Evolutionary conservation across 441 rosid species (phyloP).

Genomic region (Erodium trifolium): DNA sequence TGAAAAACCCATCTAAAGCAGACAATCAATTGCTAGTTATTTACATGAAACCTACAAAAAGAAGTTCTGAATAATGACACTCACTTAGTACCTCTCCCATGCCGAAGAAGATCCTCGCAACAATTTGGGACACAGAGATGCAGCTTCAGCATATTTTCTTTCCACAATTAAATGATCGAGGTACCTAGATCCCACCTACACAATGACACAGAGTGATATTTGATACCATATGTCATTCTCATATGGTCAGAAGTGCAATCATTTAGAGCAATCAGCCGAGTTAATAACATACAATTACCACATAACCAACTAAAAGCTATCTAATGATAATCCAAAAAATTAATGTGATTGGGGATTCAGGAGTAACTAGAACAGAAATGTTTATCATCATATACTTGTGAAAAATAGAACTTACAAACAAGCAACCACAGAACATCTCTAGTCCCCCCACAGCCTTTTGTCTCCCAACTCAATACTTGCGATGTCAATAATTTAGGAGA

Average conservation of each 20-base stretch:
- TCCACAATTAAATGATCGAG: conserved; percentile 98
- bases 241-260: no score
- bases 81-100: conserved; percentile 85
- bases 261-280: neutral
- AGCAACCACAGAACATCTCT: neutral
- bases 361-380: neutral
- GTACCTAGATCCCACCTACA: conserved; percentile 93
- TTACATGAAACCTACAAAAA: conserved; percentile 18
- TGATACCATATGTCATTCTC: no score
- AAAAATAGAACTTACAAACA: neutral
- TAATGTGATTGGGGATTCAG: neutral
- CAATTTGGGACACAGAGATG: conserved; percentile 92
- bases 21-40: conserved; percentile 25
- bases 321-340: neutral
- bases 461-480: neutral
- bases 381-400: neutral
- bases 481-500: neutral
- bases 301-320: neutral
- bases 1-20: conserved; percentile 93
- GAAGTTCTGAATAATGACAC: conserved; percentile 15
- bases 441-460: neutral
- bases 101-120: conserved; percentile 91
- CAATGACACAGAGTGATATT: conserved; percentile 16
- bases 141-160: conserved; percentile 95
- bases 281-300: neutral